Percentiles rank a stretch among this genome's conserved stretches.
phyloP scores from a whole-genome alignment of 495 filamentous ascomycete genomes.

The Staphylotrichum longicolle region DNA sequence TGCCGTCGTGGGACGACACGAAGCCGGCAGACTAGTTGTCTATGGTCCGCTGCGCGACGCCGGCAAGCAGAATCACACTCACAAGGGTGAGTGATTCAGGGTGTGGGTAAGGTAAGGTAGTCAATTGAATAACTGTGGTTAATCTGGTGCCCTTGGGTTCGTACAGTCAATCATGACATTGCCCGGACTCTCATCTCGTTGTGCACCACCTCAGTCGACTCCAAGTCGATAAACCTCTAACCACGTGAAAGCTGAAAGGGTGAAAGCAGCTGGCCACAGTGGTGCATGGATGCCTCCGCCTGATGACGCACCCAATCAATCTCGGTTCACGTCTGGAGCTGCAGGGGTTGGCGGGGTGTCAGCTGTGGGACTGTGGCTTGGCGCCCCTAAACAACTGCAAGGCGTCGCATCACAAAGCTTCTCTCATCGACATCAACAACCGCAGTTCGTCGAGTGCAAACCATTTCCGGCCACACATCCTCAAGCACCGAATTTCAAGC shows the following conservation, averaged over 20 bases:
- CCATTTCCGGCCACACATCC: background rate
- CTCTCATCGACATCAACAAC: conserved; percentile 7
- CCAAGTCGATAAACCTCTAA: too few relatives aligned
- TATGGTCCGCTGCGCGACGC: too few relatives aligned
- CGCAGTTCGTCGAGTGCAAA: background rate
- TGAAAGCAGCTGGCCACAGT: too few relatives aligned
- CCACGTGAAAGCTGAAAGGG: too few relatives aligned
- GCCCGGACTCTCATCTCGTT: too few relatives aligned
- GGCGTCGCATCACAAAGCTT: background rate
- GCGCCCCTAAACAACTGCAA: conserved; percentile 13
- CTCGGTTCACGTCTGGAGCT: background rate
- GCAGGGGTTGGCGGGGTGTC: conserved; percentile 21
- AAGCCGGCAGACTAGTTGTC: conserved; percentile 54
- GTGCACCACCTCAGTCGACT: too few relatives aligned
- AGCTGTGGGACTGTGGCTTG: conserved; percentile 16
- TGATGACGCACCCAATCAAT: conserved; percentile 9
- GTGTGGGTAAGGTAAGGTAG: too few relatives aligned
- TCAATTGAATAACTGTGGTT: too few relatives aligned
- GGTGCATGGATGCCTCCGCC: background rate
- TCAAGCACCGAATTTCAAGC: conserved; percentile 1
- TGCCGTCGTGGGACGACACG: conserved; percentile 80
- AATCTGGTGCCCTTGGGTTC: too few relatives aligned
- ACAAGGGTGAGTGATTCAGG: too few relatives aligned
- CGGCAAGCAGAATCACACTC: too few relatives aligned
- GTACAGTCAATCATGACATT: too few relatives aligned